Evolutionary conservation across 768 basidiomycete genomes (phyloP).

Genomic region (Mycena amicta): DNA sequence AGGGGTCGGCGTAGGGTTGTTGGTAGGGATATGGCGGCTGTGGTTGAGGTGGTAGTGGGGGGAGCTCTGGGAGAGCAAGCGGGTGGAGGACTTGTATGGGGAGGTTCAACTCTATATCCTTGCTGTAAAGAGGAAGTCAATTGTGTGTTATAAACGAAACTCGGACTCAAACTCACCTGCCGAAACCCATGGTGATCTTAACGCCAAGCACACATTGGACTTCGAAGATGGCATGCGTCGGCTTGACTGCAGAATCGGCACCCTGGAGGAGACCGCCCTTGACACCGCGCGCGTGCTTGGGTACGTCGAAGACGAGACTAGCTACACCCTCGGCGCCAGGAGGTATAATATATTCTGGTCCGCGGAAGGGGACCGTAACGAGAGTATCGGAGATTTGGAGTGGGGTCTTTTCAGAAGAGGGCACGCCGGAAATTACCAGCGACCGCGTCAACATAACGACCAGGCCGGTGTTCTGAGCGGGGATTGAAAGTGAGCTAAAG

Average conservation of each 20-base stretch:
- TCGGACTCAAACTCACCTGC: constrained; percentile 49
- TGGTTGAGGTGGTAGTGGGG: constrained; percentile 28
- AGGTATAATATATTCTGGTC: constrained; percentile 71
- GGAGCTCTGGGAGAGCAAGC: constrained; percentile 49
- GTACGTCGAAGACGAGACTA: constrained; percentile 80
- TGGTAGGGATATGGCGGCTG: constrained; percentile 25
- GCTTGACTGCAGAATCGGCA: constrained; percentile 41
- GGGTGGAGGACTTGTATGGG: constrained; percentile 70
- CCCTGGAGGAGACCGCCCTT: constrained; percentile 63
- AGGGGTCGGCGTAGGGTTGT: constrained; percentile 27
- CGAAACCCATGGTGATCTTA: constrained; percentile 69
- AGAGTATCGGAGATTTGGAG: constrained; percentile 70
- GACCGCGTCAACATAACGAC: constrained; percentile 61
- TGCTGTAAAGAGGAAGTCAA: constrained; percentile 46
- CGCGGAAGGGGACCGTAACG: constrained; percentile 69
- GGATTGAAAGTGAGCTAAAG: constrained; percentile 1
- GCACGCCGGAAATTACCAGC: constrained; percentile 54
- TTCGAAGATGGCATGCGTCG: constrained; percentile 65
- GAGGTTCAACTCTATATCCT: constrained; percentile 67
- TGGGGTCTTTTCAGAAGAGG: constrained; percentile 43
- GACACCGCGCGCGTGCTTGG: constrained; percentile 62
- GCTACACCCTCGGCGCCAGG: constrained; percentile 81
- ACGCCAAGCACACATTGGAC: constrained; percentile 65
- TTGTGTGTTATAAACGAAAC: not conserved
- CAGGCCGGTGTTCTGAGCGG: constrained; percentile 64